A percentile compares a stretch with the other conserved stretches of the same genome.
Evolutionary conservation across 371 early-diverging fungal species (phyloP).

Genomic region (Mucor ambiguus): DNA sequence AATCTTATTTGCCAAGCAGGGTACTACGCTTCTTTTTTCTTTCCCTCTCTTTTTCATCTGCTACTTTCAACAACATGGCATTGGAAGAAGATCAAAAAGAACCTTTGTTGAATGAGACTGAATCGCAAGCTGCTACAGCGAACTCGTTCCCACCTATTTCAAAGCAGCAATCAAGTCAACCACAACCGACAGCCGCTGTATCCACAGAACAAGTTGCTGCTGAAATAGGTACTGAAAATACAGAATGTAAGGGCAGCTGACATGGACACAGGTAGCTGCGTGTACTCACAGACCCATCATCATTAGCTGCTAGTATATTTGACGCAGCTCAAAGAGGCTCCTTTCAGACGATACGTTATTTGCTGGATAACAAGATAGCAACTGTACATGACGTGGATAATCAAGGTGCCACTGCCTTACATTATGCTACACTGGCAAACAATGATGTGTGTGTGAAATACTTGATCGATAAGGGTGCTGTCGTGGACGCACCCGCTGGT

Average conservation of each 20-base stretch:
- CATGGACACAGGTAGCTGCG: not conserved
- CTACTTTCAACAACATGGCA: not conserved
- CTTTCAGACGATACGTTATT: slow-evolving; percentile 49
- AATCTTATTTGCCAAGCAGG: no score
- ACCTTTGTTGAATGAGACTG: slow-evolving; percentile 7
- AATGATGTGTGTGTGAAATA: slow-evolving; percentile 74
- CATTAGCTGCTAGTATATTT: slow-evolving; percentile 41
- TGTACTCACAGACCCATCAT: not conserved
- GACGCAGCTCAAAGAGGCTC: slow-evolving; percentile 75
- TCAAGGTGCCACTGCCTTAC: slow-evolving; percentile 73
- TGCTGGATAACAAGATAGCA: slow-evolving; percentile 56
- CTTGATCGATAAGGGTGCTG: slow-evolving; percentile 81
- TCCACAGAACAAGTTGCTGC: slow-evolving; percentile 18
- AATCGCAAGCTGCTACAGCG: not conserved
- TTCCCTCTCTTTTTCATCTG: not conserved
- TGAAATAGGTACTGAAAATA: slow-evolving; percentile 3
- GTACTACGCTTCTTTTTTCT: not conserved
- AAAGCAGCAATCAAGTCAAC: not conserved
- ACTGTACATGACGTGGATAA: slow-evolving; percentile 59
- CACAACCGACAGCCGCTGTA: slow-evolving; percentile 2
- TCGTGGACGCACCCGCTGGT: slow-evolving; percentile 75
- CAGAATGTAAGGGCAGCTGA: not conserved
- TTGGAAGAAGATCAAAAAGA: slow-evolving; percentile 13
- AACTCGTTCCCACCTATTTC: slow-evolving; percentile 2
- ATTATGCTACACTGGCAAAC: slow-evolving; percentile 83